phyloP scores from a whole-genome alignment of 306 rosid genomes.

The Mimosa bimucronata region DNA sequence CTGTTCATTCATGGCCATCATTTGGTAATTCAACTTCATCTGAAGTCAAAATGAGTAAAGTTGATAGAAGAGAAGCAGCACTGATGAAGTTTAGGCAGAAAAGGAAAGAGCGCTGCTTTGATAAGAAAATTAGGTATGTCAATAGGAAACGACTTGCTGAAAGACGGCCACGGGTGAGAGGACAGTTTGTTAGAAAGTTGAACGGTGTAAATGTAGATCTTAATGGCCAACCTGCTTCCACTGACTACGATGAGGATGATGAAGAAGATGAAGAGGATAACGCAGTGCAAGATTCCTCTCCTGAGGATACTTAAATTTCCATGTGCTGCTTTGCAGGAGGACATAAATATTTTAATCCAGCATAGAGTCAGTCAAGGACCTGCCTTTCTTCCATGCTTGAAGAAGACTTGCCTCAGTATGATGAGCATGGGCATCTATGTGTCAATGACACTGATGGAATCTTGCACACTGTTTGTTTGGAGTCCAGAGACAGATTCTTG shows the following conservation, averaged over 20 bases:
- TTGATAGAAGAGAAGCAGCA: constrained; percentile 97
- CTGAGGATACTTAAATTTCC: constrained; percentile 44
- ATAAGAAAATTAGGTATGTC: constrained; percentile 90
- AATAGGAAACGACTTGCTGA: constrained; percentile 87
- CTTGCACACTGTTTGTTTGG: constrained; percentile 29
- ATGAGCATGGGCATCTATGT: constrained; percentile 14
- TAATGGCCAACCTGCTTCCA: constrained; percentile 76
- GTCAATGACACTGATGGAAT: constrained; percentile 13
- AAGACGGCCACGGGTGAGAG: constrained; percentile 88
- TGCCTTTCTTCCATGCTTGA: constrained; percentile 33
- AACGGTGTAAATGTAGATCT: constrained; percentile 82
- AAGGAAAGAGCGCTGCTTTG: constrained; percentile 95
- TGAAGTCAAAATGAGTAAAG: constrained; percentile 66
- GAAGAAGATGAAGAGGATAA: constrained; percentile 67
- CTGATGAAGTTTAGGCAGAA: constrained; percentile 92
- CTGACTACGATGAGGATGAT: constrained; percentile 69
- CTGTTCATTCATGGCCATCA: constrained; percentile 69
- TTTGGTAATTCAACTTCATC: constrained; percentile 63
- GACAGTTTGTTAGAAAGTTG: constrained; percentile 91
- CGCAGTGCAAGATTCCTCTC: constrained; percentile 46
- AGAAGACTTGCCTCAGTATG: constrained; percentile 34
- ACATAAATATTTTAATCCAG: constrained; percentile 5
- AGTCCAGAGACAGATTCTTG: constrained; percentile 20
- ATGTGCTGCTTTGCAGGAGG: constrained; percentile 11
- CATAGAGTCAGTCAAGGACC: constrained; percentile 8